Evolutionary conservation across 2,329 filamentous ascomycete species (phyloP).

Genomic region (Cadophora luteo-olivacea): DNA sequence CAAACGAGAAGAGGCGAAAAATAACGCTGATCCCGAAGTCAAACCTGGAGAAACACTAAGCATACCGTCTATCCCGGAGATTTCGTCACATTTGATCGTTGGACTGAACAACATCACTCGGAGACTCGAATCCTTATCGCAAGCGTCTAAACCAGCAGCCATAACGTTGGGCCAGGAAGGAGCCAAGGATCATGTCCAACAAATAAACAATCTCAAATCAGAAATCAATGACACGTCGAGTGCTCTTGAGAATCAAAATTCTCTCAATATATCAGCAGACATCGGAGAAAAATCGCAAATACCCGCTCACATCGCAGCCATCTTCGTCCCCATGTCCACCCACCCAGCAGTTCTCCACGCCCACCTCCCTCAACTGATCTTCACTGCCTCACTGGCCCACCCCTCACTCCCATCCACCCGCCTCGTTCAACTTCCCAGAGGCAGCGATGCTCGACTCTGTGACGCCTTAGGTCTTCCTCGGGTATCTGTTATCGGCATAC

Average conservation of each 20-base stretch:
- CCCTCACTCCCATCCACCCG: constrained; percentile 53
- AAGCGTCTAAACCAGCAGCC: constrained; percentile 26
- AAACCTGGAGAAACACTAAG: constrained; percentile 26
- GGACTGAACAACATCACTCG: constrained; percentile 70
- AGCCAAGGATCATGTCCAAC: not conserved
- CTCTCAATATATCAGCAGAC: not conserved
- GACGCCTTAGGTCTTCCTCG: constrained; percentile 65
- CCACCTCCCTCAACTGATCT: constrained; percentile 64
- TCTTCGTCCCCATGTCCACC: constrained; percentile 65
- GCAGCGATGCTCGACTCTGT: constrained; percentile 63
- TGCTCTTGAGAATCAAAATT: not conserved
- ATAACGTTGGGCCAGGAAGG: not conserved
- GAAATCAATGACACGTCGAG: not conserved
- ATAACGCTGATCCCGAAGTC: constrained; percentile 25
- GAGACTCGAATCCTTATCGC: constrained; percentile 50
- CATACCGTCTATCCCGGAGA: constrained; percentile 54
- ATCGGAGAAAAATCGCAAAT: not conserved
- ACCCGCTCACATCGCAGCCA: constrained; percentile 46
- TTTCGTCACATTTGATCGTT: constrained; percentile 64
- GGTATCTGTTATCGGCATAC: constrained; percentile 68
- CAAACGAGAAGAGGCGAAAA: constrained; percentile 51
- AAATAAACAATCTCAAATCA: not conserved
- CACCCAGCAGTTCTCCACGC: constrained; percentile 64
- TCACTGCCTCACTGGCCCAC: constrained; percentile 54
- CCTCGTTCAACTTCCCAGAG: constrained; percentile 67